Percentiles rank a stretch among this genome's conserved stretches.
These are phyloP conservation scores for Dryadomyces quercivorus DNA, from an alignment of 2,329 filamentous ascomycete genomes.

Conservation along the genomic window DNA sequence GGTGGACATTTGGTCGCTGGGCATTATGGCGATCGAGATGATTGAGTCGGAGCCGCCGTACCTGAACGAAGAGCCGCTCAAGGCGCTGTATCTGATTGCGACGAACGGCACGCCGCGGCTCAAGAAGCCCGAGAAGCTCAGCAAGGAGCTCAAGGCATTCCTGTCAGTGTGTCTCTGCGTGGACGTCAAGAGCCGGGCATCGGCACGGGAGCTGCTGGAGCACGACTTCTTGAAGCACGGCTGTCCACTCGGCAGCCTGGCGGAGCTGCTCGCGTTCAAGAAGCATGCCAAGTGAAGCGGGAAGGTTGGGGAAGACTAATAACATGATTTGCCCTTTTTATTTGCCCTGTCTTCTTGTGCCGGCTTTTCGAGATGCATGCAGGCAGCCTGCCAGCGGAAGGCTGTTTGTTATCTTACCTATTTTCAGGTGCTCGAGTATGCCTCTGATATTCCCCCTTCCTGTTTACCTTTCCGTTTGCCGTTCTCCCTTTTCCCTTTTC, in stretches of 20 bases:
- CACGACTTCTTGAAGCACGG: slow-evolving; percentile 94
- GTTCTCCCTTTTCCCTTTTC: not conserved
- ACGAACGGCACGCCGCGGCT: slow-evolving; percentile 93
- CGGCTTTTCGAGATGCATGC: not conserved
- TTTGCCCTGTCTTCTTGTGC: not conserved
- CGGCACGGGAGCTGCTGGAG: slow-evolving; percentile 74
- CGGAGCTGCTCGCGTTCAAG: slow-evolving; percentile 82
- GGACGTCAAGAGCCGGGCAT: slow-evolving; percentile 88
- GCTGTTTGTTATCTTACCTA: not conserved
- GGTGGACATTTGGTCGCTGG: slow-evolving; percentile 97
- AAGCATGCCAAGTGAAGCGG: slow-evolving; percentile 49
- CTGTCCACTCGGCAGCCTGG: slow-evolving; percentile 69
- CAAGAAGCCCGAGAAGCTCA: slow-evolving; percentile 97
- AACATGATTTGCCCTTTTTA: too few relatives aligned
- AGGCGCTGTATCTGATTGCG: slow-evolving; percentile 93
- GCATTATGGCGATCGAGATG: slow-evolving; percentile 99
- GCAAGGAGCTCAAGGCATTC: slow-evolving; percentile 96
- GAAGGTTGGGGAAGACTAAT: too few relatives aligned
- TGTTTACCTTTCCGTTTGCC: not conserved
- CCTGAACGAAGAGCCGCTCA: slow-evolving; percentile 92
- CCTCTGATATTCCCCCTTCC: not conserved
- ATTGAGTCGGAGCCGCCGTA: slow-evolving; percentile 98
- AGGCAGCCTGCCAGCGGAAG: not conserved
- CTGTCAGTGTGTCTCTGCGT: slow-evolving; percentile 92
- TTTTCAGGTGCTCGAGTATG: too few relatives aligned